These are phyloP conservation scores for Cryomyces minteri DNA, from an alignment of 495 filamentous ascomycete genomes.

Conservation along the genomic window DNA sequence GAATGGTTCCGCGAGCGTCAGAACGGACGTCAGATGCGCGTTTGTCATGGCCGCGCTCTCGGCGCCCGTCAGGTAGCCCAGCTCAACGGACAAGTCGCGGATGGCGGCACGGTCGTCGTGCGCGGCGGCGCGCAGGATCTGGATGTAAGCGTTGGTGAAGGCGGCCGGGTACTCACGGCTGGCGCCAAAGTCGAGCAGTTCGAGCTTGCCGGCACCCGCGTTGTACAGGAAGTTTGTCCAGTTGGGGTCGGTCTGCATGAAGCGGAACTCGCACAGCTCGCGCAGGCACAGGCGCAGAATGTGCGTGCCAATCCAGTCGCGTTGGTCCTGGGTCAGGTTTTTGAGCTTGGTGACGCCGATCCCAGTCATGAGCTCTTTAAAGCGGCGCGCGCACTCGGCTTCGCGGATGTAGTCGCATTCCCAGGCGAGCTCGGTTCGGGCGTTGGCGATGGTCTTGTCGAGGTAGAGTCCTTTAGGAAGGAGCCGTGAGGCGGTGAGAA, in stretches of 20 bases:
- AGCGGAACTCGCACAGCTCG: slow-evolving; percentile 81
- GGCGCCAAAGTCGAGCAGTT: slow-evolving; percentile 92
- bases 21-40: slow-evolving; percentile 64
- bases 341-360: slow-evolving; percentile 71
- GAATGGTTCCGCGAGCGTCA: slow-evolving; percentile 88
- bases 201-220: slow-evolving; percentile 45
- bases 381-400: slow-evolving; percentile 57
- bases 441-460: slow-evolving; percentile 94
- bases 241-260: slow-evolving; percentile 99
- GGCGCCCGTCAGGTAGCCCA: slow-evolving; percentile 85
- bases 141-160: slow-evolving; percentile 66
- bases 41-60: slow-evolving; percentile 71
- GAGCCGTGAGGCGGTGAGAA: slow-evolving; percentile 75
- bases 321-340: slow-evolving; percentile 57
- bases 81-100: slow-evolving; percentile 48
- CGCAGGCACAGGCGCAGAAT: slow-evolving; percentile 84
- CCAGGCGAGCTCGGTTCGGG: slow-evolving; percentile 83
- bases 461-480: slow-evolving; percentile 85
- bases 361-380: slow-evolving; percentile 65
- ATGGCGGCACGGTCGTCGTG: slow-evolving; percentile 43
- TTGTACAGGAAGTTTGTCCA: slow-evolving; percentile 99
- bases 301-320: slow-evolving; percentile 85
- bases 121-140: slow-evolving; percentile 59
- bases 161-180: slow-evolving; percentile 63
- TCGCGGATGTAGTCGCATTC: slow-evolving; percentile 93